Evolutionary conservation across 768 basidiomycete genomes (phyloP).

Genomic region (Phaeolepiota aurea): DNA sequence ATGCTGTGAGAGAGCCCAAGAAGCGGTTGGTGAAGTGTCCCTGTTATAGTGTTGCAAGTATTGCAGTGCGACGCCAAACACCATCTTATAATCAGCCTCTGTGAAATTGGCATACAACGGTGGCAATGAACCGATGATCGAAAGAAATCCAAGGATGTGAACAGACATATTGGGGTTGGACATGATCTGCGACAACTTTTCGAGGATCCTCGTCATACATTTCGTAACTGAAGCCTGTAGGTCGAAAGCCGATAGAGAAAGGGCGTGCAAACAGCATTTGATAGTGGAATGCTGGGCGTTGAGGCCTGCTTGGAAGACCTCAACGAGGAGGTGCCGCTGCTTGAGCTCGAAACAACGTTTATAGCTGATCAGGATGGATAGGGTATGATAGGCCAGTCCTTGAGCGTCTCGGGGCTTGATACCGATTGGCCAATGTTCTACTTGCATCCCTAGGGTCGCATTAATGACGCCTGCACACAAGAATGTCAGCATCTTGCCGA

Average conservation of each 20-base stretch:
- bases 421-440: slow-evolving; percentile 51
- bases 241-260: slow-evolving; percentile 85
- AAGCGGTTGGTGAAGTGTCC: slow-evolving; percentile 50
- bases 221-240: slow-evolving; percentile 75
- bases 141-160: slow-evolving; percentile 91
- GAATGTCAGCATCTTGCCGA: slow-evolving; percentile 53
- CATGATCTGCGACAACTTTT: slow-evolving; percentile 90
- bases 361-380: slow-evolving; percentile 87
- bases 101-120: slow-evolving; percentile 85
- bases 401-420: slow-evolving; percentile 78
- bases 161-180: slow-evolving; percentile 88
- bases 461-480: slow-evolving; percentile 61
- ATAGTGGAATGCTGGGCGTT: slow-evolving; percentile 68
- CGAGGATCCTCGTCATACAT: slow-evolving; percentile 70
- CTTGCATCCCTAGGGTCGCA: slow-evolving; percentile 44
- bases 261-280: slow-evolving; percentile 84
- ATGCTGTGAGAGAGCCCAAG: slow-evolving; percentile 86
- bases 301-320: slow-evolving; percentile 63
- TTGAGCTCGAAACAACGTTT: slow-evolving; percentile 65
- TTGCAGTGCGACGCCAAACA: slow-evolving; percentile 89
- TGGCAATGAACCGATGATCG: slow-evolving; percentile 76
- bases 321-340: slow-evolving; percentile 61
- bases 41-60: slow-evolving; percentile 90
- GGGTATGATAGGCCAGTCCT: slow-evolving; percentile 77
- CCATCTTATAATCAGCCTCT: slow-evolving; percentile 83